Evolutionary conservation across 2,329 filamentous ascomycete genomes (phyloP).

Genomic region (Pyrenophora seminiperda): DNA sequence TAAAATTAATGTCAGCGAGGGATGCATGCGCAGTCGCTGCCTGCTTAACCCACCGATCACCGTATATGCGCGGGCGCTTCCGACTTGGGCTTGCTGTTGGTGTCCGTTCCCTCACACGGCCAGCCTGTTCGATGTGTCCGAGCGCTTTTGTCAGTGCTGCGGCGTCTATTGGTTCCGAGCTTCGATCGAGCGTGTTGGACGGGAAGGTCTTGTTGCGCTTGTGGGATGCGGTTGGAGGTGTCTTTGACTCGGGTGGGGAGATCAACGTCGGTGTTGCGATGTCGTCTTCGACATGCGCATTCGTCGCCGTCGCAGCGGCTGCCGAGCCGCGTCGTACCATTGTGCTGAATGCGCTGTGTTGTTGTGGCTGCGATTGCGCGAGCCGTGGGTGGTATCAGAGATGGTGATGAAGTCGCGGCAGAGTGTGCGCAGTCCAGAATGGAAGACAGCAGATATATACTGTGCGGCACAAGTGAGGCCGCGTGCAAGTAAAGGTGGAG

Average conservation of each 20-base stretch:
- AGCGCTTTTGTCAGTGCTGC: slow-evolving; percentile 65
- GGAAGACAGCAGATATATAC: not conserved
- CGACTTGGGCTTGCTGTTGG: slow-evolving; percentile 69
- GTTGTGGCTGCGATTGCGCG: slow-evolving; percentile 4
- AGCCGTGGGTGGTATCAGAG: slow-evolving; percentile 2
- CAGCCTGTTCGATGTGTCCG: slow-evolving; percentile 65
- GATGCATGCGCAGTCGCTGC: no score
- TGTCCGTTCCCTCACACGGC: slow-evolving; percentile 64
- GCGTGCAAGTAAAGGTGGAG: slow-evolving; percentile 12
- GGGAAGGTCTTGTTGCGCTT: slow-evolving; percentile 51
- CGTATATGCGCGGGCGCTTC: slow-evolving; percentile 71
- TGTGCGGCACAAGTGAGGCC: slow-evolving; percentile 2
- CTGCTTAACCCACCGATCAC: slow-evolving; percentile 50
- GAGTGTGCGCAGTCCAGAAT: slow-evolving; percentile 1
- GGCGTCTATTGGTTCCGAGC: slow-evolving; percentile 63
- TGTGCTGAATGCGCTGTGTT: slow-evolving; percentile 17
- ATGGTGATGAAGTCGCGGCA: slow-evolving; percentile 2
- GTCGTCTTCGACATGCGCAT: slow-evolving; percentile 31
- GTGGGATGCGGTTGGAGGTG: slow-evolving; percentile 61
- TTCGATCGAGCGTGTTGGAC: slow-evolving; percentile 38
- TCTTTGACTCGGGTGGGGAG: slow-evolving; percentile 64
- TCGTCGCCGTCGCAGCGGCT: slow-evolving; percentile 18
- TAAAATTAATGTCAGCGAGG: slow-evolving; percentile 45
- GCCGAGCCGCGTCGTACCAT: slow-evolving; percentile 28
- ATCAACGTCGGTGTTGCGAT: slow-evolving; percentile 54